Evolutionary conservation across 305 asterid genomes (phyloP).

Genomic region (Euphrasia arctica): DNA sequence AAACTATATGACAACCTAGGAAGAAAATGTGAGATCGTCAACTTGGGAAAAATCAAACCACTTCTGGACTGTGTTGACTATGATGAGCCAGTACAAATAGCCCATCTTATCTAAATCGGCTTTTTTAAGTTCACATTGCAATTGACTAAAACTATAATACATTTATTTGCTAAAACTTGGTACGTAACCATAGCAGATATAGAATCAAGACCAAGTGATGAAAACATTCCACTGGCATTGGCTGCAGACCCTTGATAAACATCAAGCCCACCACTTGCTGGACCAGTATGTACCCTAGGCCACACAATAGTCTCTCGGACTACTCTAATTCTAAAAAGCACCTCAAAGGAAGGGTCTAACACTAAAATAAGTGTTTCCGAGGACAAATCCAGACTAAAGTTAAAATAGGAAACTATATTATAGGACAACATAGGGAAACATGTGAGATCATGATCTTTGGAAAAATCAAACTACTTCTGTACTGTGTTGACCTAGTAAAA

Average conservation of each 20-base stretch:
- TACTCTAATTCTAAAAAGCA: background rate
- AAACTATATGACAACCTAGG: conserved; percentile 2
- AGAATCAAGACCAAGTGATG: too few species aligned
- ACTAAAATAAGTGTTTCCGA: conserved; percentile 8
- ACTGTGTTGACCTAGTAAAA: conserved; percentile 18
- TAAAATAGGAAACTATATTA: background rate
- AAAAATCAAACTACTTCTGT: conserved; percentile 5
- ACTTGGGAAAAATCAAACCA: conserved; percentile 2
- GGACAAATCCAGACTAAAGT: conserved; percentile 2
- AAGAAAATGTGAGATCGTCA: conserved; percentile 14
- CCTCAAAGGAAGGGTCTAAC: conserved; percentile 9
- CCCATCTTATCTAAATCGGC: conserved; percentile 12
- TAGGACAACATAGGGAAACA: conserved; percentile 10
- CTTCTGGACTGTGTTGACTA: conserved; percentile 14
- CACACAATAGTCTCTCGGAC: conserved; percentile 4
- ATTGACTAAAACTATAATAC: background rate
- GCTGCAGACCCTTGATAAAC: too few species aligned
- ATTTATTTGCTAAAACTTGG: conserved; percentile 14
- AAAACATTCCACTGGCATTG: too few species aligned
- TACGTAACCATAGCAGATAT: background rate
- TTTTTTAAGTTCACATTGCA: conserved; percentile 11
- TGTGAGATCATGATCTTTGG: conserved; percentile 3
- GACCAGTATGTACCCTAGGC: too few species aligned
- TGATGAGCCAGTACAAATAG: conserved; percentile 15
- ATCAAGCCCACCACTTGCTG: too few species aligned